Conservation (phyloP, 2,329 filamentous ascomycete species). For the Apiospora saccharicola region DNA sequence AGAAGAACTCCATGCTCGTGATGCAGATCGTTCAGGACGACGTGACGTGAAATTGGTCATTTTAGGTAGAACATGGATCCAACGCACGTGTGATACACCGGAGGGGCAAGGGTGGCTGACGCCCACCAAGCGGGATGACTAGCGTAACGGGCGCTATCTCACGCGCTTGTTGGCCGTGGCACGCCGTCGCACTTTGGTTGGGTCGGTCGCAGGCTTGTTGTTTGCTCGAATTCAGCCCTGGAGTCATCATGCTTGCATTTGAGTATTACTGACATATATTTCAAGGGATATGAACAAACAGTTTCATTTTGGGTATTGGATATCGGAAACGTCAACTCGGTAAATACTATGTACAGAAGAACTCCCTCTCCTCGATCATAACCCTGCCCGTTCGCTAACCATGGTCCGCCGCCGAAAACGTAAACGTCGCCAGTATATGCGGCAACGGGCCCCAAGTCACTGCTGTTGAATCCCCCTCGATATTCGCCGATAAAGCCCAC, state of each 20-base stretch:
- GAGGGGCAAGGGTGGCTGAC: neutral
- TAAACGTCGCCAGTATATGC: neutral
- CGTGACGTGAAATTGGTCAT: neutral
- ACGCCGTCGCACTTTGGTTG: neutral
- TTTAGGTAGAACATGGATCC: neutral
- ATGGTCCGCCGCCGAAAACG: neutral
- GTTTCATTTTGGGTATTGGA: neutral
- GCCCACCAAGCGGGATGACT: neutral
- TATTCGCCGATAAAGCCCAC: neutral
- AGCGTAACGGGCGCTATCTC: neutral
- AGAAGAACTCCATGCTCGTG: neutral
- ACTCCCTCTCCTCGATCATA: too few relatives aligned
- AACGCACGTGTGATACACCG: neutral
- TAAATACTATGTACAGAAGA: neutral
- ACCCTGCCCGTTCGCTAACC: neutral
- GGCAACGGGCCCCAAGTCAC: slow-evolving; percentile 4
- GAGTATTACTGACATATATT: neutral
- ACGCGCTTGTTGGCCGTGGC: neutral
- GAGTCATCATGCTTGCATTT: too few relatives aligned
- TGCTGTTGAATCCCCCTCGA: neutral
- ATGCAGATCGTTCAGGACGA: neutral
- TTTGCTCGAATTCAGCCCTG: neutral
- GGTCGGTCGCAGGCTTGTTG: neutral
- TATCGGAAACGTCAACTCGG: neutral
- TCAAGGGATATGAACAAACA: neutral